Conservation (phyloP, 228 moss, liverwort and hornwort genomes). For the Sphagnum fallax region DNA sequence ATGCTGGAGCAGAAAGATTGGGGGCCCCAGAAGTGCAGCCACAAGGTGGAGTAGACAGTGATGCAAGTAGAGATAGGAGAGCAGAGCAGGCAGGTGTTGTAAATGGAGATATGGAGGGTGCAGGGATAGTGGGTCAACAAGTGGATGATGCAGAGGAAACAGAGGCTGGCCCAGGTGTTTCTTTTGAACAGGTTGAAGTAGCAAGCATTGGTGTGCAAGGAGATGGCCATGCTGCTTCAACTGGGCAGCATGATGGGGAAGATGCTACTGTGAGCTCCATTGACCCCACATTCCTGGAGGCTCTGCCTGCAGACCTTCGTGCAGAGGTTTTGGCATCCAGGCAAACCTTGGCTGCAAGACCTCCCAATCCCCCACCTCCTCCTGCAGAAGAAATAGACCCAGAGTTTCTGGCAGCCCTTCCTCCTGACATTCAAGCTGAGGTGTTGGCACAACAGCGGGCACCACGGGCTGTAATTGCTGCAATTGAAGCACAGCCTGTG, state of each 20-base stretch:
- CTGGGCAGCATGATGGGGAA: conserved; percentile 22
- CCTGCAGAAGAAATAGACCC: conserved; percentile 92
- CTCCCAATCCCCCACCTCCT: conserved; percentile 54
- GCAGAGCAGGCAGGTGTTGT: conserved; percentile 54
- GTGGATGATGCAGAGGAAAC: conserved; percentile 34
- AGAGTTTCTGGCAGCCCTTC: conserved; percentile 92
- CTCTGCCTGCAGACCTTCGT: conserved; percentile 89
- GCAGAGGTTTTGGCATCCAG: conserved; percentile 95
- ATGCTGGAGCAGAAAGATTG: conserved; percentile 62
- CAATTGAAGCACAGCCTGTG: conserved; percentile 86
- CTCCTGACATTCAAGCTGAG: conserved; percentile 96
- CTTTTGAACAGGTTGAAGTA: conserved; percentile 38
- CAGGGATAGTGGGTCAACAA: conserved; percentile 42
- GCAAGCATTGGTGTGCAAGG: conserved; percentile 18
- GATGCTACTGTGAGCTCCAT: conserved; percentile 55
- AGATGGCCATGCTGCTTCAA: conserved; percentile 24
- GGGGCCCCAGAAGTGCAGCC: conserved; percentile 48
- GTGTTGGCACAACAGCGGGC: conserved; percentile 94
- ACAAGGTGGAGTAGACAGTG: conserved; percentile 41
- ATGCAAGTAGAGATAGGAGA: conserved; percentile 26
- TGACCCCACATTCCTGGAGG: conserved; percentile 98
- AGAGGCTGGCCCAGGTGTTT: conserved; percentile 25
- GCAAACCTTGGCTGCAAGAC: conserved; percentile 65
- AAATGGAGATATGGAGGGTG: conserved; percentile 85
- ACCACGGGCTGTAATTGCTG: conserved; percentile 65